Base-by-base conservation (phyloP, 139 green algal species). In the Chlamydomonas sphaeroides region DNA sequence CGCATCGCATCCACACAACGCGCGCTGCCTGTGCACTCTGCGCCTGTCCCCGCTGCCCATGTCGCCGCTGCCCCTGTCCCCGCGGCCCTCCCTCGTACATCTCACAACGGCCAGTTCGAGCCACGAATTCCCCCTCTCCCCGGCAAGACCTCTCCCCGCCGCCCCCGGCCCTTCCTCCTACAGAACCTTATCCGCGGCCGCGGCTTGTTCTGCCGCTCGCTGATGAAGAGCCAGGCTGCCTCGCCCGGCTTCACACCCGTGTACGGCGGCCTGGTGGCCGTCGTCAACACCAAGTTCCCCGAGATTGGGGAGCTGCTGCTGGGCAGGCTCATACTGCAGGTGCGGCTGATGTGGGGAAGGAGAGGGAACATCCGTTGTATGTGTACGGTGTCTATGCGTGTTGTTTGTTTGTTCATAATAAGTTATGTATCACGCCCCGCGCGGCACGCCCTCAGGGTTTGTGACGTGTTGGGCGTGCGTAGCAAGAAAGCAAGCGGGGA, bases 251-350 rank as follows among this genome's bases (percentile, higher is more conserved):
- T 98, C 89, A 95, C 93, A 2, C 91, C 94, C 20, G 93, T 98
- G 32, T 99, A 97, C 81, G 94, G 95, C 2, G 95, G 95, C 26
- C 92, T 99, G 17, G 90, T 98, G 36, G 94, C 95, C 2, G 96
- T 99, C 20, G 85, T 99, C 63, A 99, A 99, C 90, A 98, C 97
- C 68, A 99, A 99, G 91, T 96, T 99, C 71, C 97, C 96, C 0
- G 93, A 96, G 78, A 89, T 96, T 0, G 90, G 91, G 0, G 91
- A 96, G 86, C 88, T 96, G 74, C 90, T 97, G 66, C 86, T 96
- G 51, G 72, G 89, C 59, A 86, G 94, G 30, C 65, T 94, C 41
- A 83, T 97, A 28, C 80, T 91, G 30, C 89, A 93, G 83, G 89
- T 93, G 73, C 3, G 78, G 49, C 8, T 20, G 51, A 61, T 25